A percentile compares a stretch with the other conserved stretches of the same genome.
Evolutionary conservation across 257 asterid genomes (phyloP).

Genomic region (Paraleonurus japonicus): DNA sequence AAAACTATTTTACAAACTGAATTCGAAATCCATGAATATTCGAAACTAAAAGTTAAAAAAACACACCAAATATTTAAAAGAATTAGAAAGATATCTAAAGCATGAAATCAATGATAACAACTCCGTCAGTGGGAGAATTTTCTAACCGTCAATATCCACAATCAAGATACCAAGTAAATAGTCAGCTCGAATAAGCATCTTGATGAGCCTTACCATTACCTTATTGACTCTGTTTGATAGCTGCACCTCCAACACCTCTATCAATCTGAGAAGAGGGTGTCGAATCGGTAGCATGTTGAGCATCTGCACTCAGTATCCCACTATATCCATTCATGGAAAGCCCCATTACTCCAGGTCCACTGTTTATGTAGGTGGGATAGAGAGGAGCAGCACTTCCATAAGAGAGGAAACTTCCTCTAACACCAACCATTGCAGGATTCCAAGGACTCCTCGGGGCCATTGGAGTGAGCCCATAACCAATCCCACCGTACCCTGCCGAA

Average conservation of each 20-base stretch:
- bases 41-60: constrained; percentile 30
- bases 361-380: constrained; percentile 58
- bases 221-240: constrained; percentile 37
- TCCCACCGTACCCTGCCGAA: constrained; percentile 58
- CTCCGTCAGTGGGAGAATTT: constrained; percentile 40
- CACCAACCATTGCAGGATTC: constrained; percentile 46
- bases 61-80: constrained; percentile 43
- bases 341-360: constrained; percentile 44
- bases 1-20: constrained; percentile 49
- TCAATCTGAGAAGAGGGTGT: constrained; percentile 27
- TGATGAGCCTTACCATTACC: constrained; percentile 33
- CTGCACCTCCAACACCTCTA: constrained; percentile 40
- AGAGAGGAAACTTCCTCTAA: constrained; percentile 48
- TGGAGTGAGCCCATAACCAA: constrained; percentile 57
- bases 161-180: constrained; percentile 32
- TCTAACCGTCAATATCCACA: constrained; percentile 55
- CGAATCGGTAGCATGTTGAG: constrained; percentile 40
- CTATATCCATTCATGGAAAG: constrained; percentile 41
- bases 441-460: constrained; percentile 52
- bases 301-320: constrained; percentile 43
- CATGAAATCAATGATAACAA: constrained; percentile 32
- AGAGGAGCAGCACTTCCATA: constrained; percentile 42
- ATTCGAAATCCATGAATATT: constrained; percentile 40
- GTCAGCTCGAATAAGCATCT: constrained; percentile 50
- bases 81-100: constrained; percentile 34